phyloP scores from a whole-genome alignment of 148 eudicot genomes.

The Cornus suecica region DNA sequence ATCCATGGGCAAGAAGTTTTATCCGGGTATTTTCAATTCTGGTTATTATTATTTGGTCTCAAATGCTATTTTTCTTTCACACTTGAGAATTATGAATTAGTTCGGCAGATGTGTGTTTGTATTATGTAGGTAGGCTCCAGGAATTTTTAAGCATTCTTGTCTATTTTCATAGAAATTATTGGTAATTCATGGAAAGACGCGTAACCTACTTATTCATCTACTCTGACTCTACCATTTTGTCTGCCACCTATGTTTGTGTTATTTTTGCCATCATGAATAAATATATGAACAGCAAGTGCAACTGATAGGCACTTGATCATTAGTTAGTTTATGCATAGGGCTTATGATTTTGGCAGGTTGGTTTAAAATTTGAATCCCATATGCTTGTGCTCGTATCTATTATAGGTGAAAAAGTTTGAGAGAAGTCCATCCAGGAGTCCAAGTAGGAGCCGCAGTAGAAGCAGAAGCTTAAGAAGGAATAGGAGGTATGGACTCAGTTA shows the following conservation, averaged over 20 bases:
- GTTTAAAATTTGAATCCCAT: not conserved
- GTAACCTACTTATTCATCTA: not conserved
- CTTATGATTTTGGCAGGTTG: not conserved
- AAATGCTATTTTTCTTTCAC: not conserved
- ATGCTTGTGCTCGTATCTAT: not conserved
- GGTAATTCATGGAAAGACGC: not conserved
- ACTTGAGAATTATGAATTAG: not conserved
- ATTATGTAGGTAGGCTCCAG: not conserved
- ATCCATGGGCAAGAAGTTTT: conserved; percentile 87
- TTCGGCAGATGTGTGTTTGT: not conserved
- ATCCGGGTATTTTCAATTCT: conserved; percentile 58
- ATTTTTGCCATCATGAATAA: not conserved
- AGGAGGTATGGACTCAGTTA: conserved; percentile 42
- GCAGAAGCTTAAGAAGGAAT: conserved; percentile 61
- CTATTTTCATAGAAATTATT: not conserved
- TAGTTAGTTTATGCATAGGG: not conserved
- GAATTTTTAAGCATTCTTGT: not conserved
- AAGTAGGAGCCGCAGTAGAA: conserved; percentile 46
- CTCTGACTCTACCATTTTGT: no score
- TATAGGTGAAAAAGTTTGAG: conserved; percentile 66
- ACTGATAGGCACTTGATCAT: not conserved
- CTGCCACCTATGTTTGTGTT: not conserved
- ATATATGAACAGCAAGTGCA: not conserved
- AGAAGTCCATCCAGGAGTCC: conserved; percentile 72
- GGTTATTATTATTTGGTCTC: not conserved